Evolutionary conservation across 352 stramenopile genomes (phyloP).

Genomic region (Globisporangium lucens): DNA sequence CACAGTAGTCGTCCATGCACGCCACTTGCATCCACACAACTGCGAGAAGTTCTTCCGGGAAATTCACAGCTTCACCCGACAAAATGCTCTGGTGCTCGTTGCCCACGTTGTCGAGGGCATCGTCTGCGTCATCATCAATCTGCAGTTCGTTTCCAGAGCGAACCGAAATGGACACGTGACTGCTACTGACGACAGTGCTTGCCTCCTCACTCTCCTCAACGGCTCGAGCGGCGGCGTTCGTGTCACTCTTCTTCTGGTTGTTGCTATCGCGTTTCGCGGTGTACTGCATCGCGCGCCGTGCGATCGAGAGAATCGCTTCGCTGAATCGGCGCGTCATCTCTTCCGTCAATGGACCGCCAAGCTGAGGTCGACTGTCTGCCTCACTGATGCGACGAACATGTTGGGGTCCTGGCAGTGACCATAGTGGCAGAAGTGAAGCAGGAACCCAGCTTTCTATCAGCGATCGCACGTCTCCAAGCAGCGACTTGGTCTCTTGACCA

Average conservation of each 20-base stretch:
- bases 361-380: constrained; percentile 43
- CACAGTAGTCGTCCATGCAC: constrained; percentile 77
- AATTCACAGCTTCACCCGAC: constrained; percentile 25
- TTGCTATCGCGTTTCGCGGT: constrained; percentile 26
- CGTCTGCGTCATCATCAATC: constrained; percentile 14
- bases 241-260: constrained; percentile 7
- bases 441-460: constrained; percentile 10
- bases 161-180: constrained; percentile 18
- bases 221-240: constrained; percentile 17
- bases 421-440: constrained; percentile 5
- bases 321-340: constrained; percentile 61
- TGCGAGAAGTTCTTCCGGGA: constrained; percentile 65
- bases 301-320: constrained; percentile 59
- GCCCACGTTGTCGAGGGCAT: background rate
- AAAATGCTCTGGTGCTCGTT: constrained; percentile 19
- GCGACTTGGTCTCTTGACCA: constrained; percentile 10
- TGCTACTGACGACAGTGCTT: constrained; percentile 3
- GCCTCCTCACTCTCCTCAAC: constrained; percentile 16
- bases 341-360: constrained; percentile 62
- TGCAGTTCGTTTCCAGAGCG: background rate
- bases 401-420: constrained; percentile 14
- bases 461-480: constrained; percentile 3
- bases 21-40: constrained; percentile 84
- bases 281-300: constrained; percentile 52
- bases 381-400: constrained; percentile 45